Conservation (phyloP, 2,329 filamentous ascomycete species). For the Teratosphaeria pseudoeucalypti region DNA sequence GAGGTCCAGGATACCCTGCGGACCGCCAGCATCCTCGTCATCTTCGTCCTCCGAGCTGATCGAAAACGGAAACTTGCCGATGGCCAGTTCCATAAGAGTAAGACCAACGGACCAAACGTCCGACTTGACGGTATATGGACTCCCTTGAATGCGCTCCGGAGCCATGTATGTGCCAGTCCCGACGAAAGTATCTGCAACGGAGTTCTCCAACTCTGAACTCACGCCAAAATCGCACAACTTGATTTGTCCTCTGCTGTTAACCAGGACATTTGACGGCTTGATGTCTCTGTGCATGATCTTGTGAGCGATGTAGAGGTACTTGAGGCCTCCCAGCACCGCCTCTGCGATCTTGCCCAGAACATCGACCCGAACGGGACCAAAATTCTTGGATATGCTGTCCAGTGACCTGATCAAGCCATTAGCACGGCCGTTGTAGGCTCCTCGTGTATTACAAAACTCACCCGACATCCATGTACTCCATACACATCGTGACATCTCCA, state of each 20-base stretch:
- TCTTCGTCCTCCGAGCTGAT: constrained; percentile 74
- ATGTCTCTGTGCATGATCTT: constrained; percentile 99
- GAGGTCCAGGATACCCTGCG: constrained; percentile 89
- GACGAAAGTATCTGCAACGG: constrained; percentile 94
- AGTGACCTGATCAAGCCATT: constrained; percentile 54
- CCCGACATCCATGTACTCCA: constrained; percentile 99
- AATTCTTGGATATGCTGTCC: constrained; percentile 86
- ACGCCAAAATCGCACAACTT: constrained; percentile 98
- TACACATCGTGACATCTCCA: constrained; percentile 98
- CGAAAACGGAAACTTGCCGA: constrained; percentile 92
- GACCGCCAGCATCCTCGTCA: constrained; percentile 54
- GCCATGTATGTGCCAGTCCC: constrained; percentile 99
- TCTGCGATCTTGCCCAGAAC: constrained; percentile 96
- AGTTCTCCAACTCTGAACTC: constrained; percentile 96
- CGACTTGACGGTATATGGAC: constrained; percentile 94
- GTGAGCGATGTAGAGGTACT: constrained; percentile 89
- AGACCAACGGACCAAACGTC: constrained; percentile 98
- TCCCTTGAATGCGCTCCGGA: constrained; percentile 91
- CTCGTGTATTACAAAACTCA: constrained; percentile 28
- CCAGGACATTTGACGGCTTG: constrained; percentile 93
- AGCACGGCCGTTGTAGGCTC: not conserved
- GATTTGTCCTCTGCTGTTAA: constrained; percentile 89
- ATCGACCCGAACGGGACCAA: constrained; percentile 89
- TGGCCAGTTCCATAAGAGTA: constrained; percentile 91
- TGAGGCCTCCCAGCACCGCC: constrained; percentile 82